Conservation (phyloP, 768 basidiomycete species). For the Leccinum olivaceopallidum region DNA sequence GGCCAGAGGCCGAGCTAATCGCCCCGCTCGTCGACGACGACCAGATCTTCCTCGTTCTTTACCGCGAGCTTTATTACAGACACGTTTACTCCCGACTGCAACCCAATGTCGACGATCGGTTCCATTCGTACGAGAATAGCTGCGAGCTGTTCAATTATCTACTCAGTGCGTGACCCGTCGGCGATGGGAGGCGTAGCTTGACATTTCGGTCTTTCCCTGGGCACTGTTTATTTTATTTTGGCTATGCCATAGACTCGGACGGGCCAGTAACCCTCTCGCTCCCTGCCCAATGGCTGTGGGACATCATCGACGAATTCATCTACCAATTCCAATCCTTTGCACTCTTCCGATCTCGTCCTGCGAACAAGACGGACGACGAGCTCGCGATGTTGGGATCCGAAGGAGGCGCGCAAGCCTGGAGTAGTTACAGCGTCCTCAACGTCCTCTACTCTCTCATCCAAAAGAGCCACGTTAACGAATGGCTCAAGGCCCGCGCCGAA, state of each 20-base stretch:
- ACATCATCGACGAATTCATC: slow-evolving; percentile 96
- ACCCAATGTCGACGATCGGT: slow-evolving; percentile 95
- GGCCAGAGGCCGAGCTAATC: slow-evolving; percentile 97
- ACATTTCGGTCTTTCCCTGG: neutral
- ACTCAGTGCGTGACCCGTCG: slow-evolving; percentile 57
- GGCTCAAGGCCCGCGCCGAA: slow-evolving; percentile 77
- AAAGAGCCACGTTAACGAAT: slow-evolving; percentile 94
- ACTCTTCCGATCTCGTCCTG: slow-evolving; percentile 84
- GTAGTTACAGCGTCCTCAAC: slow-evolving; percentile 96
- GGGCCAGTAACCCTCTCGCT: slow-evolving; percentile 89
- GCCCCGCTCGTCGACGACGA: slow-evolving; percentile 94
- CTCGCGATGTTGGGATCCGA: slow-evolving; percentile 77
- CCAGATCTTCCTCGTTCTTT: slow-evolving; percentile 94
- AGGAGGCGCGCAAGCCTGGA: slow-evolving; percentile 85
- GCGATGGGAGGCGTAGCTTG: neutral
- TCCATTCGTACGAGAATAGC: slow-evolving; percentile 97
- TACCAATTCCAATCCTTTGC: slow-evolving; percentile 98
- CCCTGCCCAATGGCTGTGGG: slow-evolving; percentile 98
- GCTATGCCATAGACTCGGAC: slow-evolving; percentile 69
- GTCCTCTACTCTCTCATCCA: slow-evolving; percentile 99
- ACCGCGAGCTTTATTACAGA: slow-evolving; percentile 93
- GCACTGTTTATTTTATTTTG: neutral
- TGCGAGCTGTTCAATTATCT: slow-evolving; percentile 99
- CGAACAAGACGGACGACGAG: slow-evolving; percentile 89
- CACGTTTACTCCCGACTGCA: slow-evolving; percentile 95